Percentiles rank a stretch among this genome's conserved stretches.
phyloP scores from a whole-genome alignment of 2,329 filamentous ascomycete species.

The Chrysoporthe puriensis region DNA sequence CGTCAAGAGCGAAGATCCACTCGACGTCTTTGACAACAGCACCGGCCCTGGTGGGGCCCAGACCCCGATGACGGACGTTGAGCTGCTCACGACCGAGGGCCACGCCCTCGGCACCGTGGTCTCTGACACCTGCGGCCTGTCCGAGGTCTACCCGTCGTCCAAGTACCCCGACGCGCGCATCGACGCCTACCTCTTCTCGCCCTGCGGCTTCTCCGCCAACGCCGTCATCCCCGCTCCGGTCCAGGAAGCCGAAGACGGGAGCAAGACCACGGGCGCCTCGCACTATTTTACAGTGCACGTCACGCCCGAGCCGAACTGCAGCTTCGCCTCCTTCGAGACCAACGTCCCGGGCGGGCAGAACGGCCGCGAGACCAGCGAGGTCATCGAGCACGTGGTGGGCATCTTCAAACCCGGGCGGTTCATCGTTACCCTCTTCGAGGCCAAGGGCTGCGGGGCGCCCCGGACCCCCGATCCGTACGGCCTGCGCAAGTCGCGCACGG shows the following conservation, averaged over 20 bases:
- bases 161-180: slow-evolving; percentile 92
- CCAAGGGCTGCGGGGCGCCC: slow-evolving; percentile 63
- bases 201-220: slow-evolving; percentile 96
- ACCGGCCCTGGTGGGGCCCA: slow-evolving; percentile 54
- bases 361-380: slow-evolving; percentile 84
- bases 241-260: slow-evolving; percentile 45
- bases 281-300: slow-evolving; percentile 99
- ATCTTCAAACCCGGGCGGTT: slow-evolving; percentile 99
- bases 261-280: slow-evolving; percentile 47
- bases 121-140: slow-evolving; percentile 85
- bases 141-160: slow-evolving; percentile 82
- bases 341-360: slow-evolving; percentile 91
- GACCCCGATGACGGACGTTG: slow-evolving; percentile 64
- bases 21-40: slow-evolving; percentile 82
- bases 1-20: slow-evolving; percentile 57
- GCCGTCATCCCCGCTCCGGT: slow-evolving; percentile 84
- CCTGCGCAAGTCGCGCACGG: slow-evolving; percentile 61
- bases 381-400: slow-evolving; percentile 89
- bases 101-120: slow-evolving; percentile 92
- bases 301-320: slow-evolving; percentile 95
- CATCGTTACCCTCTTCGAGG: slow-evolving; percentile 94
- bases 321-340: slow-evolving; percentile 97
- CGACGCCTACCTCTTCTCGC: slow-evolving; percentile 94
- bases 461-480: slow-evolving; percentile 39
- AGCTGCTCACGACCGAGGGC: slow-evolving; percentile 87